Evolutionary conservation across 352 stramenopile genomes (phyloP), one percentile per base, ranked within the genome.

Genomic region (Pythium aristosporum): DNA sequence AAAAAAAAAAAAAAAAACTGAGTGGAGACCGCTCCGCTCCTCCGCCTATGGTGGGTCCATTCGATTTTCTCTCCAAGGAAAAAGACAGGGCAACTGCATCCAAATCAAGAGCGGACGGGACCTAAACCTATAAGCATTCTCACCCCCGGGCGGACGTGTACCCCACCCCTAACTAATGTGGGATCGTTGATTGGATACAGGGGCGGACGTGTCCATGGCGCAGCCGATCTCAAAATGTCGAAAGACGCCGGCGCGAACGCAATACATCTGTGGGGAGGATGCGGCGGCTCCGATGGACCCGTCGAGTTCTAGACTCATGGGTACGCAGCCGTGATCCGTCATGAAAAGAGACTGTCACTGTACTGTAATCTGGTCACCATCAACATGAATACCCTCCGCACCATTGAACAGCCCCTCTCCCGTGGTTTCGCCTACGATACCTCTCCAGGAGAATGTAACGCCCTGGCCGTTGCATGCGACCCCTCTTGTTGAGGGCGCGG

Each of bases 181-280:
- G n/a, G 7, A 11, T 0, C 18, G 7, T 18, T 57, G 51, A 57
- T 57, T 57, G 51, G 51, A 9, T 28, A 8, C 7, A 12, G 11
- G 20, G 39, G 51, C n/a, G 32, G 13, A 57, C 50, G 23, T 15
- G 20, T 15, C 12, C 15, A 25, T 20, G 37, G 23, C 28, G 28
- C 48, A 42, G 32, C 32, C 15, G 32, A 55, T 42, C 49, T 10
- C 15, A 46, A 57, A 57, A 43, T 32, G 44, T 57, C 51, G 51
- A 57, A 57, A 46, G 48, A 54, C 15, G 15, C 11, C 37, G 3
- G 1, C 37, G 37, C 11, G 25, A 30, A 30, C 10, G 37, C 37
- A 42, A 42, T 42, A 18, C 2, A 6, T 42, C 3, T 42, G 2
- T 42, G 4, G 3, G 25, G 25, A 30, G n/a, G n/a, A n/a, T n/a